Conservation (phyloP, 1,284 basidiomycete species). For the Pseudozyma thailandica region DNA sequence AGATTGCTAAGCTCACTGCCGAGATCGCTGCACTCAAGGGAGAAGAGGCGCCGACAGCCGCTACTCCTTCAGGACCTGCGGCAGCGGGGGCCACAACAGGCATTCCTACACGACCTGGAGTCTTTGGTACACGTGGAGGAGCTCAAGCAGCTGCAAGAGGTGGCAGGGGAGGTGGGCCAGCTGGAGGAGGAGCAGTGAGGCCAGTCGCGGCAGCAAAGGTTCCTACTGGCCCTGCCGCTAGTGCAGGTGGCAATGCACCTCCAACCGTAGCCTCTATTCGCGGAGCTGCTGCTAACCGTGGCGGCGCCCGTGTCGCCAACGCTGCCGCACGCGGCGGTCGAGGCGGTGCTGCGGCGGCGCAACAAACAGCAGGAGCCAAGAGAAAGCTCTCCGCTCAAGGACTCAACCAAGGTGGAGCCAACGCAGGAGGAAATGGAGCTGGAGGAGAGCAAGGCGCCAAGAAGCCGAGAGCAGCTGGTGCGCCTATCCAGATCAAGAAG, state of each 20-base stretch:
- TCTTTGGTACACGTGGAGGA: constrained; percentile 39
- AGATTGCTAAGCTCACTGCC: constrained; percentile 61
- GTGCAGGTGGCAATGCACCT: not conserved
- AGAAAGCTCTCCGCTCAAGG: constrained; percentile 43
- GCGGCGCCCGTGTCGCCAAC: constrained; percentile 27
- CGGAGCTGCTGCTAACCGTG: constrained; percentile 36
- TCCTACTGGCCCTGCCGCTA: constrained; percentile 31
- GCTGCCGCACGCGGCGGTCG: constrained; percentile 36
- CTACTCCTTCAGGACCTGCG: constrained; percentile 11
- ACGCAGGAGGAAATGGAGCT: not conserved
- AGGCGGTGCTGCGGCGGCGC: constrained; percentile 4
- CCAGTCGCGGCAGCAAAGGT: constrained; percentile 18
- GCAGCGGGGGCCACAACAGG: not conserved
- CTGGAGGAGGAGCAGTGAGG: constrained; percentile 8
- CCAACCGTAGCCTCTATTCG: constrained; percentile 42
- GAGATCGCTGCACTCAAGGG: constrained; percentile 63
- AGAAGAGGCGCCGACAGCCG: constrained; percentile 18
- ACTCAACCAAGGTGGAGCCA: constrained; percentile 12
- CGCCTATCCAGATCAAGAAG: constrained; percentile 11
- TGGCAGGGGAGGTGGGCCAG: constrained; percentile 29
- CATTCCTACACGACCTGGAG: constrained; percentile 28
- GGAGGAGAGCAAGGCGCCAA: constrained; percentile 22
- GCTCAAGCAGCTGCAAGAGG: constrained; percentile 20
- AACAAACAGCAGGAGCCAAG: constrained; percentile 30
- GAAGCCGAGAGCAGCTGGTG: constrained; percentile 38